These are phyloP conservation scores for Globisporangium carolinianum DNA, from an alignment of 352 stramenopile genomes.

Conservation along the genomic window DNA sequence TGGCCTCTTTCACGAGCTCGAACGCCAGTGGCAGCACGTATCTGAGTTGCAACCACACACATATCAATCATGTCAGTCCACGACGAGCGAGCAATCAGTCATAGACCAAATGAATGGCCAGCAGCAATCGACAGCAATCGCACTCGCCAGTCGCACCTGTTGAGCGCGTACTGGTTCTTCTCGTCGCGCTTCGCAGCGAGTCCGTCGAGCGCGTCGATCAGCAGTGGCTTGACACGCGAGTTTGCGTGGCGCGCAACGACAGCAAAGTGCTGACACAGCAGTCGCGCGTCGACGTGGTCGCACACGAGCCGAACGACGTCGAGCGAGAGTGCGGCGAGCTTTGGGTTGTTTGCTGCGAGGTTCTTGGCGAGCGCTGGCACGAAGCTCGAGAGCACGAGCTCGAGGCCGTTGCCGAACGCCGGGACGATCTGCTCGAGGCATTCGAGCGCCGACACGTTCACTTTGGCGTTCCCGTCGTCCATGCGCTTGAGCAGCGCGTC, in stretches of 20 bases:
- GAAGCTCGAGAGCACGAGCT: slow-evolving; percentile 48
- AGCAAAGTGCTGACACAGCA: slow-evolving; percentile 53
- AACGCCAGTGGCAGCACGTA: slow-evolving; percentile 69
- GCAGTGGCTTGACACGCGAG: slow-evolving; percentile 40
- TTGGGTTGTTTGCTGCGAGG: slow-evolving; percentile 44
- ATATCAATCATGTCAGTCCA: too few species aligned
- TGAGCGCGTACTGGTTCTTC: slow-evolving; percentile 49
- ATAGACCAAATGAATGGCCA: too few species aligned
- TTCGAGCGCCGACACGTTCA: slow-evolving; percentile 55
- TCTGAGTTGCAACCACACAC: slow-evolving; percentile 9
- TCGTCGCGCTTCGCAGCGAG: slow-evolving; percentile 33
- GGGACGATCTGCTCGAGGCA: slow-evolving; percentile 44
- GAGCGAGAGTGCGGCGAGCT: slow-evolving; percentile 35
- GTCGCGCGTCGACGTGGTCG: slow-evolving; percentile 29
- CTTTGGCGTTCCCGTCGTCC: slow-evolving; percentile 74
- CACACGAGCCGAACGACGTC: slow-evolving; percentile 41
- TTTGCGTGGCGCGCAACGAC: slow-evolving; percentile 44
- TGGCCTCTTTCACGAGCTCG: slow-evolving; percentile 66
- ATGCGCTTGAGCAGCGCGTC: slow-evolving; percentile 61
- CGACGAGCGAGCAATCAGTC: too few species aligned
- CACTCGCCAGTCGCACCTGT: slow-evolving; percentile 12
- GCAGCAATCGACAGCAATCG: too few species aligned
- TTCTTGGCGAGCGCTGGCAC: slow-evolving; percentile 50
- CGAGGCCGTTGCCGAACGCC: slow-evolving; percentile 40
- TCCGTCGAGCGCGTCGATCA: slow-evolving; percentile 46